Evolutionary conservation across 371 early-diverging fungal genomes (phyloP).

Genomic region (Saksenaea oblongispora): DNA sequence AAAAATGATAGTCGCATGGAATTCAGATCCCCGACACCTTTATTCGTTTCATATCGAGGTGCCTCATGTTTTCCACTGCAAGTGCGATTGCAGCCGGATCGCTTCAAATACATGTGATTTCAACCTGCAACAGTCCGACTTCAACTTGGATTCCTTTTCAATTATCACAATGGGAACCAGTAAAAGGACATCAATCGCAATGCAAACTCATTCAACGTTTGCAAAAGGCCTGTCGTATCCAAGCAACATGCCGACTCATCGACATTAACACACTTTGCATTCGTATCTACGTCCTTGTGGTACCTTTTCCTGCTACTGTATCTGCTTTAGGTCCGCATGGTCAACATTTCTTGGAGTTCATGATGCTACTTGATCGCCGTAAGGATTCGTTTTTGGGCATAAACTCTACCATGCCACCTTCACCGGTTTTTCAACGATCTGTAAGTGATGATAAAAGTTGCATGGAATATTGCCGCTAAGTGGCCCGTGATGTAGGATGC

Average conservation of each 20-base stretch:
- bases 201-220: conserved; percentile 1
- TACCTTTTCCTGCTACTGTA: not conserved
- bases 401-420: not conserved
- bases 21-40: not conserved
- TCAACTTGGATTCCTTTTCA: not conserved
- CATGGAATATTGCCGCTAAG: not conserved
- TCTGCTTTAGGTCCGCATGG: not conserved
- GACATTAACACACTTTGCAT: not conserved
- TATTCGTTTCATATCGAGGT: not conserved
- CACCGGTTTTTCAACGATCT: not conserved
- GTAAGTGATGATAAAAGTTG: not conserved
- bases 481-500: not conserved
- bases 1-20: no score
- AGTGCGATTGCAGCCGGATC: not conserved
- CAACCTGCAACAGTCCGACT: not conserved
- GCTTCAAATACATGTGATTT: not conserved
- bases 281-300: not conserved
- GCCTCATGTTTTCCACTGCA: not conserved
- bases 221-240: not conserved
- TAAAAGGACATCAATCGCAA: not conserved
- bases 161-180: not conserved
- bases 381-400: not conserved
- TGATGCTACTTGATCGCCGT: not conserved
- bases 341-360: not conserved
- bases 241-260: not conserved